Percentiles rank a stretch among this genome's conserved stretches.
These are phyloP conservation scores for Keqinozyma sinolaborantium DNA, from an alignment of 1,139 yeast species.

Conservation along the genomic window DNA sequence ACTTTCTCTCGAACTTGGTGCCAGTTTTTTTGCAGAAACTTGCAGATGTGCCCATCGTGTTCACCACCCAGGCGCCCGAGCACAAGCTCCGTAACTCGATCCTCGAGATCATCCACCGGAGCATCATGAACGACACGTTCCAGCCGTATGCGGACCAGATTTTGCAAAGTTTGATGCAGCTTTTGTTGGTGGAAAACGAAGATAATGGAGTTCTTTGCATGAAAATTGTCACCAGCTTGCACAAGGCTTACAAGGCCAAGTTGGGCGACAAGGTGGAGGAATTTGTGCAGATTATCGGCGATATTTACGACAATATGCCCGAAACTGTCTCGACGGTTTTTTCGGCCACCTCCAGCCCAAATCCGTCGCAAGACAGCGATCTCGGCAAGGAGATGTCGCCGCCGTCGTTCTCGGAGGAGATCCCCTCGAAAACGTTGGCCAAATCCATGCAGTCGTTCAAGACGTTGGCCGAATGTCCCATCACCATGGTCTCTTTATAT, in stretches of 20 bases:
- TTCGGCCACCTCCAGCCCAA: conserved; percentile 24
- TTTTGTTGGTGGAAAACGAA: conserved; percentile 79
- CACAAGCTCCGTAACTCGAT: conserved; percentile 73
- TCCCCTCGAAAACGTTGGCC: conserved; percentile 36
- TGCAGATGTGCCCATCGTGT: conserved; percentile 69
- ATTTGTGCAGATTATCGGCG: conserved; percentile 72
- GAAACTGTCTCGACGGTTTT: conserved; percentile 68
- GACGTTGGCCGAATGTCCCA: conserved; percentile 94
- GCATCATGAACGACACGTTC: conserved; percentile 79
- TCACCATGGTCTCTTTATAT: conserved; percentile 88
- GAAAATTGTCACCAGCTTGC: conserved; percentile 85
- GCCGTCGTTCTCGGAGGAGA: conserved; percentile 33
- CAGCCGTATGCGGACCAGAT: conserved; percentile 67
- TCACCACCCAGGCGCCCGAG: conserved; percentile 58
- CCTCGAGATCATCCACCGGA: conserved; percentile 76
- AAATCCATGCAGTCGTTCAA: conserved; percentile 80
- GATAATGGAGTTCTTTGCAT: conserved; percentile 92
- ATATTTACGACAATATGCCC: conserved; percentile 79
- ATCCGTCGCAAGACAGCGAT: conserved; percentile 34
- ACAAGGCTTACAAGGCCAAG: conserved; percentile 74
- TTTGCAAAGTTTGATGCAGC: conserved; percentile 55
- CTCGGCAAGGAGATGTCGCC: conserved; percentile 31
- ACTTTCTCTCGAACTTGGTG: conserved; percentile 56
- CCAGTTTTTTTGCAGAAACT: conserved; percentile 62
- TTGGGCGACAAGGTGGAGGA: conserved; percentile 73